Percentiles rank a stretch among this genome's conserved stretches.
phyloP scores from a whole-genome alignment of 352 stramenopile species.

The Elongisporangium prolatum region DNA sequence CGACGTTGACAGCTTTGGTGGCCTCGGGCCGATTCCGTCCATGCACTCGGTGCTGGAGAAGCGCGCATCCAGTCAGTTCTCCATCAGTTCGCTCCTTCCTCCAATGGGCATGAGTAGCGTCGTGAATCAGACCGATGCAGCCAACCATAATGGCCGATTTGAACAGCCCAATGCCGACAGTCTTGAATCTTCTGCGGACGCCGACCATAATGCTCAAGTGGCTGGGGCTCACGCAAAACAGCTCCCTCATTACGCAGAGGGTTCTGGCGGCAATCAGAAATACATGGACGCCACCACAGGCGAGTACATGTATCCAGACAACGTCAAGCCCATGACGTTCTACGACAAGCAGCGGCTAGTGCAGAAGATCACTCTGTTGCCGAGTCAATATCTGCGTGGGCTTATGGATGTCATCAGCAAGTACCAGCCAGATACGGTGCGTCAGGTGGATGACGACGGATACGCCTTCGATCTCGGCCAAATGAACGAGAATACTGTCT shows the following conservation, averaged over 20 bases:
- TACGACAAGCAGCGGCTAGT: constrained; percentile 80
- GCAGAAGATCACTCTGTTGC: constrained; percentile 83
- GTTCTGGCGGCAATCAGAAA: constrained; percentile 66
- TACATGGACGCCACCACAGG: constrained; percentile 57
- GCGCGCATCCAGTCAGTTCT: constrained; percentile 71
- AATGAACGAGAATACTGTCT: constrained; percentile 88
- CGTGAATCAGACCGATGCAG: constrained; percentile 5
- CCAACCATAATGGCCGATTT: constrained; percentile 2
- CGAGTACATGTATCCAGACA: constrained; percentile 84
- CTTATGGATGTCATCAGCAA: constrained; percentile 88
- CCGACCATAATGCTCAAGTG: constrained; percentile 23
- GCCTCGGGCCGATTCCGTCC: constrained; percentile 58
- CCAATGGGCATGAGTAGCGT: constrained; percentile 13
- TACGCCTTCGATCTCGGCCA: constrained; percentile 84
- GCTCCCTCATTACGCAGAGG: constrained; percentile 31
- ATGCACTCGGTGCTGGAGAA: constrained; percentile 72
- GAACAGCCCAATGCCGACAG: constrained; percentile 15
- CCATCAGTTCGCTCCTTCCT: constrained; percentile 63
- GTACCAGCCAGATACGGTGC: constrained; percentile 82
- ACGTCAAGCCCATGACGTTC: constrained; percentile 83
- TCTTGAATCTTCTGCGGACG: constrained; percentile 11
- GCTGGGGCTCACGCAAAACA: constrained; percentile 8
- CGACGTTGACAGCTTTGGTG: constrained; percentile 64
- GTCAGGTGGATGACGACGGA: constrained; percentile 83
- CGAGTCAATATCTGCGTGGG: constrained; percentile 76